Base-by-base conservation (phyloP, 139 green algal genomes). In the Chlorella vulgaris region DNA sequence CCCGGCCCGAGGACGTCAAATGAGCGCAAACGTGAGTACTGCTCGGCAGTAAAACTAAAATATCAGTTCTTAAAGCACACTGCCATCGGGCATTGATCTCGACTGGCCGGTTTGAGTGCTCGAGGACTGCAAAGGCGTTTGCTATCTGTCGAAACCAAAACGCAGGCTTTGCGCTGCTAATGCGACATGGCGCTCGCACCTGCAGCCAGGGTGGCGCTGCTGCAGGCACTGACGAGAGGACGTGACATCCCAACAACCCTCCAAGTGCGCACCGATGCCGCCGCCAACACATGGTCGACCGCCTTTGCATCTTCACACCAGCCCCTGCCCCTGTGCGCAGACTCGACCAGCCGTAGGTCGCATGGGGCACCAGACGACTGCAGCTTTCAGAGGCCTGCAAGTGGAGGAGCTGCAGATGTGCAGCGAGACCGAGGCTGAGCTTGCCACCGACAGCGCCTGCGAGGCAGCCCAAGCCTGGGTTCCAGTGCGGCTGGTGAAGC, bases 391-490 rank as follows among this genome's bases (percentile, higher is more conserved):
- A 26, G 65, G 70, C 0, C 81, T 85, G n/a, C 26, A 71, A 24
- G 70, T 85, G 35, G 81, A 85, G 51, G 77, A 87, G 8, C 76
- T 81, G 69, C 63, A 78, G 69, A 39, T 73, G 29, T 71, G 55
- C 66, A 66, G 40, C 42, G 78, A 87, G 69, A 67, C 79, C 6
- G 39, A 67, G 24, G 21, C 10, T 53, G 0, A 29, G 19, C 6
- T 35, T 18, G 42, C 2, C 47, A 7, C 36, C 1, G 67, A 38
- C 26, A 26, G 18, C 47, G 24, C n/a, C n/a, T 26, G 67, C 40
- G 35, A 28, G 26, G 24, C 26, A 22, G 4, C 29, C 24, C 88
- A 93, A 51, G 82, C 81, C 40, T 93, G 89, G 89, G 81, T 93
- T 38, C 90, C 90, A 13, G 50, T 93, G 47, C 74, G 88, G 1